phyloP scores from a whole-genome alignment of 1,284 basidiomycete species.

The Trichosporon coremiiforme region DNA sequence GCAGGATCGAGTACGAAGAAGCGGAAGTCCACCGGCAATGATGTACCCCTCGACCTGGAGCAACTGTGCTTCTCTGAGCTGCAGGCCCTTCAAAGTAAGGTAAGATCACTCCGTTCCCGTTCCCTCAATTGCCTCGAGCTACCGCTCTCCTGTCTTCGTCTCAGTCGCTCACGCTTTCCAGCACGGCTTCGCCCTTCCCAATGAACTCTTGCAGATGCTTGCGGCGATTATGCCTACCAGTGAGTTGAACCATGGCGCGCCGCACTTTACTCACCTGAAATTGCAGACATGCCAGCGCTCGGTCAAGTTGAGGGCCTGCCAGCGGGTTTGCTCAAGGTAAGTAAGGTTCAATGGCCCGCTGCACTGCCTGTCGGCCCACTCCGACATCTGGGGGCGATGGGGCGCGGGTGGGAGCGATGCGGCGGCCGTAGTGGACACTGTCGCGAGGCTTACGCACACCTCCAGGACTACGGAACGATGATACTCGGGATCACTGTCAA shows the following conservation, averaged over 20 bases:
- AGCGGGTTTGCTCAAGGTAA: constrained; percentile 23
- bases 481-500: constrained; percentile 34
- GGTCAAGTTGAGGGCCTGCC: constrained; percentile 43
- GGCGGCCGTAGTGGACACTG: not conserved
- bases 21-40: not conserved
- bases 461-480: constrained; percentile 30
- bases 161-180: not conserved
- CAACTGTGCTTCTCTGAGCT: constrained; percentile 24
- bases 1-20: constrained; percentile 59
- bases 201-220: constrained; percentile 47
- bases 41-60: not conserved
- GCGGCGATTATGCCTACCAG: constrained; percentile 49
- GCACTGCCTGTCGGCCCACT: not conserved
- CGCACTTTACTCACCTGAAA: not conserved
- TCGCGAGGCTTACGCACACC: not conserved
- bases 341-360: constrained; percentile 23
- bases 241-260: constrained; percentile 31
- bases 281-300: constrained; percentile 35
- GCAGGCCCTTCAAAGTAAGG: constrained; percentile 22
- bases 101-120: not conserved
- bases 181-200: constrained; percentile 18
- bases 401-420: not conserved
- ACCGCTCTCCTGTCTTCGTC: constrained; percentile 26
- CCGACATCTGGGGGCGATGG: not conserved
- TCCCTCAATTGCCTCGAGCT: not conserved